Conservation (phyloP, 2,329 filamentous ascomycete species). For the Curvularia verruculosa region DNA sequence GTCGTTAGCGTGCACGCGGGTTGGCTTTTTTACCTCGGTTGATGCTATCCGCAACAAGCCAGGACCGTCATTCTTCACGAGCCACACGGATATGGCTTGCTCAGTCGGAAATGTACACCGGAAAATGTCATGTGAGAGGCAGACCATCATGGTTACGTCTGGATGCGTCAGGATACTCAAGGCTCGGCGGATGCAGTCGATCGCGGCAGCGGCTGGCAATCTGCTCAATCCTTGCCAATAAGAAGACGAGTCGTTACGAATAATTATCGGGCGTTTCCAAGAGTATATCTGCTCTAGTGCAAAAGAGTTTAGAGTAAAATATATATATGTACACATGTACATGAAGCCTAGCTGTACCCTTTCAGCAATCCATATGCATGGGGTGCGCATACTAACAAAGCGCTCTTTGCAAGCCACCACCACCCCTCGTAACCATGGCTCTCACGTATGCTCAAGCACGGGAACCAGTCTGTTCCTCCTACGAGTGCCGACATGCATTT, state of each 20-base stretch:
- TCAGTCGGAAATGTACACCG: background rate
- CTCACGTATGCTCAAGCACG: slow-evolving; percentile 3
- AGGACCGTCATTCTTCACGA: slow-evolving; percentile 15
- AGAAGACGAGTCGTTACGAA: background rate
- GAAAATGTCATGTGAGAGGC: slow-evolving; percentile 8
- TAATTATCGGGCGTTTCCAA: background rate
- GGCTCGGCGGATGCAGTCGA: slow-evolving; percentile 2
- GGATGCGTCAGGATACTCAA: slow-evolving; percentile 5
- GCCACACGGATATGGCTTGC: slow-evolving; percentile 1
- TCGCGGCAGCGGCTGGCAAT: slow-evolving; percentile 2
- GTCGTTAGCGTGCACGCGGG: slow-evolving; percentile 12
- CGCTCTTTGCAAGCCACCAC: slow-evolving; percentile 14
- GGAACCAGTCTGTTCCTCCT: background rate
- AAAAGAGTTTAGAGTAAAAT: background rate
- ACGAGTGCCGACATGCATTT: slow-evolving; percentile 1
- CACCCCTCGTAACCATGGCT: slow-evolving; percentile 10
- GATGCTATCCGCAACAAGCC: slow-evolving; percentile 19
- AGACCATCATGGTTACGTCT: slow-evolving; percentile 5
- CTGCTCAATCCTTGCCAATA: background rate
- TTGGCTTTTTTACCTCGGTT: slow-evolving; percentile 19
- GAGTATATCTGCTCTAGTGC: background rate
- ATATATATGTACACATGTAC: background rate
- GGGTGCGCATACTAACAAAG: slow-evolving; percentile 18
- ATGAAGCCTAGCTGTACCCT: slow-evolving; percentile 34
- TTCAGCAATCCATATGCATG: slow-evolving; percentile 39